These are phyloP conservation scores for Naganishia sp. DNA, from an alignment of 1,284 basidiomycete species.

Conservation along the genomic window DNA sequence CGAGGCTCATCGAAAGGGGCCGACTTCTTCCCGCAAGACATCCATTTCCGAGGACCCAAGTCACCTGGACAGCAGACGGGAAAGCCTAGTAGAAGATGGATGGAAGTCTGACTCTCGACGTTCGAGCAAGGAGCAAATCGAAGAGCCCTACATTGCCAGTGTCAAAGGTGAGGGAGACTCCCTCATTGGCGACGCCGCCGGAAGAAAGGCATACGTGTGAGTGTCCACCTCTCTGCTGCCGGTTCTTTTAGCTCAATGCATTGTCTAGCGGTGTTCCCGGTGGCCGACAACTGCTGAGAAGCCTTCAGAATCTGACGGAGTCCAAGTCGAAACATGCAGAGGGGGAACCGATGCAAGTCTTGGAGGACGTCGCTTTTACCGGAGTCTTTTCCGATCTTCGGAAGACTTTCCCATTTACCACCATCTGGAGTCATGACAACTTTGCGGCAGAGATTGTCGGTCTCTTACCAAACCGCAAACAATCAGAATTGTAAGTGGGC, in stretches of 20 bases:
- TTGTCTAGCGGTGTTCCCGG: slow-evolving; percentile 32
- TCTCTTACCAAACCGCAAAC: slow-evolving; percentile 45
- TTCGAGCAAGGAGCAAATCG: slow-evolving; percentile 23
- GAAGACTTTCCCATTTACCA: slow-evolving; percentile 55
- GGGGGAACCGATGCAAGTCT: slow-evolving; percentile 42
- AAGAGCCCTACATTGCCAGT: slow-evolving; percentile 31
- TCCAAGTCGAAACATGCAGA: slow-evolving; percentile 28
- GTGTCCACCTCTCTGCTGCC: neutral
- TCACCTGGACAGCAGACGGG: slow-evolving; percentile 1
- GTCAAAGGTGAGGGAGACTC: slow-evolving; percentile 24
- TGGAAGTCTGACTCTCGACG: neutral
- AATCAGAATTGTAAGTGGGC: slow-evolving; percentile 46
- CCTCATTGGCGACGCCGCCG: slow-evolving; percentile 29
- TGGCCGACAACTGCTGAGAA: slow-evolving; percentile 31
- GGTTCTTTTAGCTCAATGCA: neutral
- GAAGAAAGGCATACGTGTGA: slow-evolving; percentile 34
- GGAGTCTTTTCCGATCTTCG: slow-evolving; percentile 51
- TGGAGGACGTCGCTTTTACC: slow-evolving; percentile 50
- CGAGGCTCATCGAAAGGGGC: neutral
- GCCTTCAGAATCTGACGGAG: slow-evolving; percentile 36
- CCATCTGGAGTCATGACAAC: slow-evolving; percentile 55
- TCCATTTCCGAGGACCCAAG: slow-evolving; percentile 9
- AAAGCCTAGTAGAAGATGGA: neutral
- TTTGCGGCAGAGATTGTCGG: slow-evolving; percentile 52
- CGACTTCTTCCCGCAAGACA: slow-evolving; percentile 13